A percentile compares a stretch with the other conserved stretches of the same genome.
These are phyloP conservation scores for Aspergillus hancockii DNA, from an alignment of 495 filamentous ascomycete genomes.

Conservation along the genomic window DNA sequence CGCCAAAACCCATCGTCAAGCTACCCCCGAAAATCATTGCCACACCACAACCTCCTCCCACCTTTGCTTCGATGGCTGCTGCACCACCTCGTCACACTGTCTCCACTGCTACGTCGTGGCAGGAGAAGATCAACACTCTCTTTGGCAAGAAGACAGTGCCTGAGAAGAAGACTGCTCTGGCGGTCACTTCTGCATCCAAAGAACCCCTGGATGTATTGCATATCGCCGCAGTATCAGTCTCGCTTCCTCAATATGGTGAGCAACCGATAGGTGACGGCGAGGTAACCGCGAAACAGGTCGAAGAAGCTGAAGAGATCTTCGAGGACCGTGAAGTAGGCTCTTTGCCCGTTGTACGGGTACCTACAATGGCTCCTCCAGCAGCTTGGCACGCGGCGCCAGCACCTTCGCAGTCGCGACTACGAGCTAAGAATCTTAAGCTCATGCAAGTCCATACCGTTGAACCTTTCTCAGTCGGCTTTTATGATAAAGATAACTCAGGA, in stretches of 20 bases:
- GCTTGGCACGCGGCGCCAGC: constrained; percentile 50
- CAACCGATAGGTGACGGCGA: constrained; percentile 38
- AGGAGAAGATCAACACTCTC: constrained; percentile 72
- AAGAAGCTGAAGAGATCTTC: constrained; percentile 78
- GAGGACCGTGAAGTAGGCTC: constrained; percentile 83
- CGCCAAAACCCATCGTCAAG: constrained; percentile 67
- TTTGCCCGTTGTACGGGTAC: constrained; percentile 67
- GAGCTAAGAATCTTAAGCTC: constrained; percentile 36
- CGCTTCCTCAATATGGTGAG: constrained; percentile 49
- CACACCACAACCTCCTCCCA: constrained; percentile 46
- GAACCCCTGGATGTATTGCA: constrained; percentile 58
- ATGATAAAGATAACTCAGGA: constrained; percentile 41
- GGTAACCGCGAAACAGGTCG: constrained; percentile 59
- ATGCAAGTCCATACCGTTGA: constrained; percentile 45
- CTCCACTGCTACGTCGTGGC: constrained; percentile 57
- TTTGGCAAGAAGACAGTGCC: constrained; percentile 59
- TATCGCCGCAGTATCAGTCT: constrained; percentile 56
- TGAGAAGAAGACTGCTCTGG: constrained; percentile 54
- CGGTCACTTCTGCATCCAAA: constrained; percentile 60
- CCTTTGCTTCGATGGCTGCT: constrained; percentile 58
- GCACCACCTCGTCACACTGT: constrained; percentile 35
- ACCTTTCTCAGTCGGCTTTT: constrained; percentile 30
- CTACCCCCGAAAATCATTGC: constrained; percentile 60
- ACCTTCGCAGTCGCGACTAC: constrained; percentile 32
- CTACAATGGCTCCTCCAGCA: constrained; percentile 56